Evolutionary conservation across 1,284 basidiomycete species (phyloP).

Genomic region (Heterobasidion annosum): DNA sequence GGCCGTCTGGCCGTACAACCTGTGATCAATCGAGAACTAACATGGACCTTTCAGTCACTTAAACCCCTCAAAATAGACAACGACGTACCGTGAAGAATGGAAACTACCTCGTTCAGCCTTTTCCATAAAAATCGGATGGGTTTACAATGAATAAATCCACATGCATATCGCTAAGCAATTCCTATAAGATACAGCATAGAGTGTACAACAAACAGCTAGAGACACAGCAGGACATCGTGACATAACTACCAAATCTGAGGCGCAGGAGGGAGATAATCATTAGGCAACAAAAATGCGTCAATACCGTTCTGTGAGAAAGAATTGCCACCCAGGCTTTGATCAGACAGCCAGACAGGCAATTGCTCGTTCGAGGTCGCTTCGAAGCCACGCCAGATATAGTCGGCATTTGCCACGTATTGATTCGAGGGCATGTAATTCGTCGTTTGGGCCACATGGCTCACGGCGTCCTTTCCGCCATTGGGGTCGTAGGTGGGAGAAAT

Average conservation of each 20-base stretch:
- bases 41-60: too few species aligned
- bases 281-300: conserved; percentile 72
- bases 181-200: conserved; percentile 5
- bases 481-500: conserved; percentile 19
- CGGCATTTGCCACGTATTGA: conserved; percentile 42
- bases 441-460: conserved; percentile 11
- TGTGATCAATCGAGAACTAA: too few species aligned
- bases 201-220: conserved; percentile 8
- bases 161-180: background rate
- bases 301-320: conserved; percentile 73
- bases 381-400: conserved; percentile 67
- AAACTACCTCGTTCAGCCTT: too few species aligned
- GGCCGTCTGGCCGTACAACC: too few species aligned
- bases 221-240: background rate
- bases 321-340: conserved; percentile 66
- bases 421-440: conserved; percentile 19
- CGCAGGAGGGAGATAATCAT: conserved; percentile 58
- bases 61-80: too few species aligned
- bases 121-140: too few species aligned
- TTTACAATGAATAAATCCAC: background rate
- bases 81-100: too few species aligned
- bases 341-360: conserved; percentile 74
- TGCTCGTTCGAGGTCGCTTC: conserved; percentile 64
- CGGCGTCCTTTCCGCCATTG: conserved; percentile 14
- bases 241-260: conserved; percentile 62